phyloP scores from a whole-genome alignment of 192 early-diverging fungal genomes.

The Martensiomyces pterosporus region DNA sequence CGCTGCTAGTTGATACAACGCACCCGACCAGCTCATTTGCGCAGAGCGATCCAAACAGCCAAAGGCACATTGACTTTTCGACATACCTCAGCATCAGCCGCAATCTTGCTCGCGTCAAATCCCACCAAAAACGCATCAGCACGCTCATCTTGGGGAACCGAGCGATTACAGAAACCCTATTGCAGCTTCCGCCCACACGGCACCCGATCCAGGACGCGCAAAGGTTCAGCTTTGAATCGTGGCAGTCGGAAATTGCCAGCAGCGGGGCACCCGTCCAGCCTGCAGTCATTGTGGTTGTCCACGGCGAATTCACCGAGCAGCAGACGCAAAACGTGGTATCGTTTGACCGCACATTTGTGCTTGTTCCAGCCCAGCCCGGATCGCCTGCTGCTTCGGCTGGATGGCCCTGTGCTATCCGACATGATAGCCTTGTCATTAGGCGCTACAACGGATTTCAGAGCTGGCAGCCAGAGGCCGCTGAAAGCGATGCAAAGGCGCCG shows the following conservation, averaged over 20 bases:
- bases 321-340: conserved; percentile 18
- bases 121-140: conserved; percentile 24
- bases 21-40: conserved; percentile 35
- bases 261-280: conserved; percentile 8
- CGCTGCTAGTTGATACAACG: conserved; percentile 43
- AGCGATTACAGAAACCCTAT: conserved; percentile 22
- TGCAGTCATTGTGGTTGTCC: conserved; percentile 24
- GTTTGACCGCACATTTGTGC: conserved; percentile 41
- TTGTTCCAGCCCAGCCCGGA: conserved; percentile 31
- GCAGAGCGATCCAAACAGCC: conserved; percentile 30
- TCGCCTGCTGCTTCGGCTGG: conserved; percentile 34
- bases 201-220: conserved; percentile 44
- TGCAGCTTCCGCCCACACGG: conserved; percentile 33
- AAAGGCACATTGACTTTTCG: conserved; percentile 38
- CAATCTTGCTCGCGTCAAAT: conserved; percentile 33
- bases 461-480: conserved; percentile 9
- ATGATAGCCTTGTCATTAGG: conserved; percentile 41
- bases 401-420: conserved; percentile 35
- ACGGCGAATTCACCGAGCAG: conserved; percentile 42
- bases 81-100: conserved; percentile 38
- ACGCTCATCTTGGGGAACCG: conserved; percentile 23
- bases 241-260: conserved; percentile 23
- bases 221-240: conserved; percentile 44
- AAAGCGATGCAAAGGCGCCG: conserved; percentile 2
- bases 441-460: conserved; percentile 45